Evolutionary conservation across 108 stramenopile species (phyloP).

Genomic region (Nannochloropsis salina): DNA sequence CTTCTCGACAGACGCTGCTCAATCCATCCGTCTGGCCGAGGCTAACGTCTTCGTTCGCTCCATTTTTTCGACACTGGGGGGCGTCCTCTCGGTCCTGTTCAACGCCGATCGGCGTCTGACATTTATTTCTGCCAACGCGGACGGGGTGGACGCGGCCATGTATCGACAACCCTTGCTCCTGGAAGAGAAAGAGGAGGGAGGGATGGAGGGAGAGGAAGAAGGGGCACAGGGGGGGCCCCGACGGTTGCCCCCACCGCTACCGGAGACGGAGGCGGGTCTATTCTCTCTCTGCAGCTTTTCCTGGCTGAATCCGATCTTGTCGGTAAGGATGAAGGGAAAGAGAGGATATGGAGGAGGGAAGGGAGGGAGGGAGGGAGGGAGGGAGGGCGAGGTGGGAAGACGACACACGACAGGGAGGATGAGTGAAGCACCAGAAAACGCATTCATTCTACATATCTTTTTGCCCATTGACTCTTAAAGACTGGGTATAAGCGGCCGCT

Average conservation of each 20-base stretch:
- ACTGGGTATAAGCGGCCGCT: slow-evolving; percentile 49
- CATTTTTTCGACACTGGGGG: not conserved
- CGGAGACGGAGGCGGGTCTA: slow-evolving; percentile 33
- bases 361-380: slow-evolving; percentile 12
- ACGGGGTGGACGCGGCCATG: not conserved
- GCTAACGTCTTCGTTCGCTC: not conserved
- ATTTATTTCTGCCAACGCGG: not conserved
- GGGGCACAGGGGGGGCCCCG: not conserved
- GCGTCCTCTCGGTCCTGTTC: not conserved
- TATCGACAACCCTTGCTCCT: not conserved
- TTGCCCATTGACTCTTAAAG: slow-evolving; percentile 59
- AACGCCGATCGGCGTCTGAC: not conserved
- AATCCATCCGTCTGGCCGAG: not conserved
- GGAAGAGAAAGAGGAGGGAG: slow-evolving; percentile 10
- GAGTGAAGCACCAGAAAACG: not conserved
- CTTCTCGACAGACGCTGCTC: not conserved
- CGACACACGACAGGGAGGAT: not conserved
- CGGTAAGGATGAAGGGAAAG: slow-evolving; percentile 6
- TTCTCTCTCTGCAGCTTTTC: slow-evolving; percentile 27
- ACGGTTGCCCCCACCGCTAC: not conserved
- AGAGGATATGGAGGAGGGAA: not conserved
- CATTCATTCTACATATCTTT: slow-evolving; percentile 56
- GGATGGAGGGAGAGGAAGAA: not conserved
- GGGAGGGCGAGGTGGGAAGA: not conserved
- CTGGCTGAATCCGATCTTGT: slow-evolving; percentile 32